Conservation (phyloP, 2,329 filamentous ascomycete species). For the Xylariaceae sp. region DNA sequence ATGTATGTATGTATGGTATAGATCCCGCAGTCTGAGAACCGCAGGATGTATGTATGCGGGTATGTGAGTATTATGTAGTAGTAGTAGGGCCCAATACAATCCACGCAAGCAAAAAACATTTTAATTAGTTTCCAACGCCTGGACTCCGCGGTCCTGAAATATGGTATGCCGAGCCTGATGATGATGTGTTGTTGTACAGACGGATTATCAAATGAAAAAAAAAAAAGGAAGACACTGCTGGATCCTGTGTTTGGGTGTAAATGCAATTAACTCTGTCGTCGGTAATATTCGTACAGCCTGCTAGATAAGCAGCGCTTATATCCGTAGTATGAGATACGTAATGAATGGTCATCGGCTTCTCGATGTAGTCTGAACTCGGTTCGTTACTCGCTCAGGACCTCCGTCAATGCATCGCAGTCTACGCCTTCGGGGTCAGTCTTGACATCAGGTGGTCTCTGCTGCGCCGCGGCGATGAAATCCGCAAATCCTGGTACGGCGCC, state of each 20-base stretch:
- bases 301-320: background rate
- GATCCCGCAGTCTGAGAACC: background rate
- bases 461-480: slow-evolving; percentile 54
- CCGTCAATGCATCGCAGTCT: slow-evolving; percentile 62
- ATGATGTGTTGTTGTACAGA: background rate
- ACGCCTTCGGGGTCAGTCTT: slow-evolving; percentile 61
- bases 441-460: slow-evolving; percentile 55
- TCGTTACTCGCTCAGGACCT: slow-evolving; percentile 55
- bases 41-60: background rate
- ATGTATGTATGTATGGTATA: background rate
- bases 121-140: background rate
- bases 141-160: background rate
- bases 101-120: too few relatives aligned
- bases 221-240: too few relatives aligned
- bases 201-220: background rate
- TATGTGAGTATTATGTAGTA: background rate
- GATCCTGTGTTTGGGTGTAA: background rate
- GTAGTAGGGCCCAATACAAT: too few relatives aligned
- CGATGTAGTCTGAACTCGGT: background rate
- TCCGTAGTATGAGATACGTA: background rate
- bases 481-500: slow-evolving; percentile 75
- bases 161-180: background rate
- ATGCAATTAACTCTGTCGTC: background rate
- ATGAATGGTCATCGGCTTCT: background rate
- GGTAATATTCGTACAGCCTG: background rate